These are phyloP conservation scores for Elsinoe batatas DNA, from an alignment of 2,329 filamentous ascomycete genomes.

Conservation along the genomic window DNA sequence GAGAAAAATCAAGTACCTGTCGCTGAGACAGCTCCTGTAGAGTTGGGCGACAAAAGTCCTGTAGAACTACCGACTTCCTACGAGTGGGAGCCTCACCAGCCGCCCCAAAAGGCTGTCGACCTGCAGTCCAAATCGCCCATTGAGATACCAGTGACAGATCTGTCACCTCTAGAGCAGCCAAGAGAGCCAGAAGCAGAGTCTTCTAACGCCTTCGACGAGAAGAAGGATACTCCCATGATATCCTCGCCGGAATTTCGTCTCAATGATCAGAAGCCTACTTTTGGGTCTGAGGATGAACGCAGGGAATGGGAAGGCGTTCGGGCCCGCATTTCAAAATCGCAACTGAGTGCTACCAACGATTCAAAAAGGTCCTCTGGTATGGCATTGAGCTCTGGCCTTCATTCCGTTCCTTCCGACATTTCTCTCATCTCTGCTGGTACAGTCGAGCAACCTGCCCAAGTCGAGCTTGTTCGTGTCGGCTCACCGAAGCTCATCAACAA, in stretches of 20 bases:
- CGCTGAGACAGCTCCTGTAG: background rate
- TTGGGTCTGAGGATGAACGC: background rate
- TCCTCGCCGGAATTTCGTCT: constrained; percentile 1
- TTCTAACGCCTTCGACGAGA: background rate
- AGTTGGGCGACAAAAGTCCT: background rate
- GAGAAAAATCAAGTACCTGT: background rate
- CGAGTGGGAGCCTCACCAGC: background rate
- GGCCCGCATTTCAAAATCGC: background rate
- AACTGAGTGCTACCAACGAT: background rate
- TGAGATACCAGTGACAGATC: background rate
- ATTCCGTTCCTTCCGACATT: background rate
- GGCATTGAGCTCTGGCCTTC: background rate
- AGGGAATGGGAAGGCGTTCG: constrained; percentile 3
- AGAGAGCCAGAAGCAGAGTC: background rate
- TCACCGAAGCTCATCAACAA: constrained; percentile 7
- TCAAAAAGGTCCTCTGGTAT: constrained; percentile 3
- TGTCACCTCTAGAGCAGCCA: background rate
- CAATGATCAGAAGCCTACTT: background rate
- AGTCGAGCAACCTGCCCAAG: constrained; percentile 4
- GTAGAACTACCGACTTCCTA: background rate
- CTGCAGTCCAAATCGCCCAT: background rate
- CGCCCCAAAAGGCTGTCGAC: background rate
- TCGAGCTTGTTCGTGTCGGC: constrained; percentile 3
- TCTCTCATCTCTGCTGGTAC: background rate
- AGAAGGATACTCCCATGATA: constrained; percentile 7